phyloP scores from a whole-genome alignment of 345 rosid genomes.

The Hevea brasiliensis region DNA sequence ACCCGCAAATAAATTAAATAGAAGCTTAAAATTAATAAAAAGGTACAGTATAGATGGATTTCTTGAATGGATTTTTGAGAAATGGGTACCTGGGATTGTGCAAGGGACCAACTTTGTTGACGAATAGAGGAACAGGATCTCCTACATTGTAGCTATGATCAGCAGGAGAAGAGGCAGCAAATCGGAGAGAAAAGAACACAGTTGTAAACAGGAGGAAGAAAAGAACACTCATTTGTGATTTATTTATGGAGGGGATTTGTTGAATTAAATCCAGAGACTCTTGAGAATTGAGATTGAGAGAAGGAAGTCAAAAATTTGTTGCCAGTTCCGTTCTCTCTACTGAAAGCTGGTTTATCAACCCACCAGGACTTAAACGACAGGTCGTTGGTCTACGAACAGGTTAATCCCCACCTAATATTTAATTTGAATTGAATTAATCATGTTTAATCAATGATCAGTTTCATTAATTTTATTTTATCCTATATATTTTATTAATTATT shows the following conservation, averaged over 20 bases:
- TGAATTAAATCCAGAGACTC: neutral
- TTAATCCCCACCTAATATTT: no score
- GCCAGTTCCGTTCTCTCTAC: no score
- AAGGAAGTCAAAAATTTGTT: no score
- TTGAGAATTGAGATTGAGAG: neutral
- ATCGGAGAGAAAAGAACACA: constrained; percentile 19
- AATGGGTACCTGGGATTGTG: constrained; percentile 66
- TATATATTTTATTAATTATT: no score
- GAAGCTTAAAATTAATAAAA: neutral
- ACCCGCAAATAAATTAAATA: constrained; percentile 3
- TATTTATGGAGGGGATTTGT: neutral
- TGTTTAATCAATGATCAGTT: no score
- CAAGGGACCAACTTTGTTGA: constrained; percentile 76
- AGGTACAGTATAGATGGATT: neutral
- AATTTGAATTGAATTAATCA: no score
- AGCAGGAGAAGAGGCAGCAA: constrained; percentile 31
- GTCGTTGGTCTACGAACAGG: no score
- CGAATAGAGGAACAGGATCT: constrained; percentile 70
- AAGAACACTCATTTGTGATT: constrained; percentile 6
- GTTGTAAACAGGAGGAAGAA: constrained; percentile 5
- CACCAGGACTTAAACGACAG: no score
- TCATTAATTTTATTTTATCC: no score
- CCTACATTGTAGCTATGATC: constrained; percentile 58
- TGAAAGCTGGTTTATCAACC: no score
- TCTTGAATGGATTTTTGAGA: neutral